A percentile compares a stretch with the other conserved stretches of the same genome.
Conservation (phyloP, 202 grass and related monocot species). For the Saccharum hybrid region DNA sequence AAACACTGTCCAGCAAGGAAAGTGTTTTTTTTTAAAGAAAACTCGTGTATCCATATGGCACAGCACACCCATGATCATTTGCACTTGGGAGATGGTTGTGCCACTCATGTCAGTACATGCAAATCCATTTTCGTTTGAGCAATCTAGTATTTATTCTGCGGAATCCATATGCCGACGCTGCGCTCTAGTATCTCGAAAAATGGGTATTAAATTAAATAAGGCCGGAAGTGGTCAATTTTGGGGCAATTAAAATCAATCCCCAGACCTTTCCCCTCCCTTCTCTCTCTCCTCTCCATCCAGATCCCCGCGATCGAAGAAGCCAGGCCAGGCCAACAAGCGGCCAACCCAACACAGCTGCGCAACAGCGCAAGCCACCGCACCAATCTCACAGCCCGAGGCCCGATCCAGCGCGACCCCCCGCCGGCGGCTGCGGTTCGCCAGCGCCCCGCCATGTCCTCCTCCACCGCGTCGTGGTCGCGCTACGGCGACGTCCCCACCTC, state of each 20-base stretch:
- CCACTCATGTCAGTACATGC: not conserved
- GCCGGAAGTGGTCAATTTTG: not conserved
- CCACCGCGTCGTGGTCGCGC: constrained; percentile 58
- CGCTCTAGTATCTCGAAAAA: not conserved
- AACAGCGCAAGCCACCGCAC: constrained; percentile 18
- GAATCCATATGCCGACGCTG: constrained; percentile 40
- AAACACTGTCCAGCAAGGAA: not conserved
- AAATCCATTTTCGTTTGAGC: not conserved
- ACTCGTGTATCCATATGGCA: not conserved
- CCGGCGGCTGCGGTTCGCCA: constrained; percentile 21
- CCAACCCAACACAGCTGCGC: constrained; percentile 32
- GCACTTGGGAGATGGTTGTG: not conserved
- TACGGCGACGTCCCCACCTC: constrained; percentile 50
- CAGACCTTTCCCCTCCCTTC: no score
- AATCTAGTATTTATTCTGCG: not conserved
- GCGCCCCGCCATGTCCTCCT: constrained; percentile 54
- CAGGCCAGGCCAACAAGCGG: constrained; percentile 8
- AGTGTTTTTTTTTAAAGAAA: no score
- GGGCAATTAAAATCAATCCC: constrained; percentile 9
- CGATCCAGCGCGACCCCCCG: constrained; percentile 17
- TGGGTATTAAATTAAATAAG: constrained; percentile 22
- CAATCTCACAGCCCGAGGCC: constrained; percentile 21
- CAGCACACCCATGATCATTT: not conserved
- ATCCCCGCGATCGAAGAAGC: constrained; percentile 45
- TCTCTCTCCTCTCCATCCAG: constrained; percentile 19